Base-by-base conservation (phyloP, 495 filamentous ascomycete species). In the Penicillium pulvis region DNA sequence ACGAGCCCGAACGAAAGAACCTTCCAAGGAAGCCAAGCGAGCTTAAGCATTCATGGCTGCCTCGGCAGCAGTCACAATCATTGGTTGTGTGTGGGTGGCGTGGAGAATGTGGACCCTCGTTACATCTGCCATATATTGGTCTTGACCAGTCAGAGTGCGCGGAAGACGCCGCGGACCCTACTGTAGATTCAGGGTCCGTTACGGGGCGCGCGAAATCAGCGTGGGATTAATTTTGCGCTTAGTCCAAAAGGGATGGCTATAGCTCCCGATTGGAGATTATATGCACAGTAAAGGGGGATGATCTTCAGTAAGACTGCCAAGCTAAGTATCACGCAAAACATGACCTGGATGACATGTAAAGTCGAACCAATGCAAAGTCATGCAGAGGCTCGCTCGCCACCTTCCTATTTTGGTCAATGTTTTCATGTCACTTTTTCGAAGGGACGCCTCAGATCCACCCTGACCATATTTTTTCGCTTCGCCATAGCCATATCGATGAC, bases 1-100 rank as follows among this genome's bases (percentile, higher is more conserved):
- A 50, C 19, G 24, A 30, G 24, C 1, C 47, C 47, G 47, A 50
- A 50, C 33, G 47, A 50, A 24, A 8, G 23, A 9, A 33, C 16
- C 16, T n/a, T 28, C 28, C 47, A 47, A 47, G 19, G 26, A 50
- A 52, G 49, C 49, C 49, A 52, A 52, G 49, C 39, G 17, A 20
- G 31, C 17, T 23, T 52, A 52, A 52, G 49, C 49, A n/a, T 52
- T 24, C 4, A 41, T 39, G 49, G 30, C 17, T 36, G 12, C 16
- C 46, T 49, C 10, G 44, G 44, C 26, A 19, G 5, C 24, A 20
- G 26, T 28, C 16, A 16, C 20, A 3, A 4, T 14, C 6, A 49
- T 49, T 49, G 33, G 35, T 36, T 17, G 31, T 24, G 33, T n/a
- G 28, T 28, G 47, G 26, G 43, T 50, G 47, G 26, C 47, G 49